These are phyloP conservation scores for Athelia sp. DNA, from an alignment of 1,284 basidiomycete genomes.

Conservation along the genomic window DNA sequence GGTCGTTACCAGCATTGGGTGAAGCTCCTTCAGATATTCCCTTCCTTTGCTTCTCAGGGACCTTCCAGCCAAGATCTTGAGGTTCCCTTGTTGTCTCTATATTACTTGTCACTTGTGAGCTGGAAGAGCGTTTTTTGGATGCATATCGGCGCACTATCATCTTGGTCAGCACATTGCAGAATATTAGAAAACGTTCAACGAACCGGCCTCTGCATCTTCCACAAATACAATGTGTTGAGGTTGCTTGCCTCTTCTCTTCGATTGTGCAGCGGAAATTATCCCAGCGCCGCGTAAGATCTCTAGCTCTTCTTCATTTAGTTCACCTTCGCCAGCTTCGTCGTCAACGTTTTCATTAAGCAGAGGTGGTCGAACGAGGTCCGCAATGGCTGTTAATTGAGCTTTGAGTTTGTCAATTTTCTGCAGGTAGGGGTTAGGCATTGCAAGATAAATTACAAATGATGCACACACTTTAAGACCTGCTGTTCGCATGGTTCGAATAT, in stretches of 20 bases:
- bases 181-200: conserved; percentile 10
- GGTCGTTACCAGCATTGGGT: conserved; percentile 6
- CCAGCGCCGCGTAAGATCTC: conserved; percentile 65
- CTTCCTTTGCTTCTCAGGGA: conserved; percentile 24
- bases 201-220: conserved; percentile 64
- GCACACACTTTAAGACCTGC: conserved; percentile 72
- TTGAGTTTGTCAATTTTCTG: conserved; percentile 84
- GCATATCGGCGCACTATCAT: conserved; percentile 26
- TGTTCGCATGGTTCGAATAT: conserved; percentile 81
- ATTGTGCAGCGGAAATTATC: conserved; percentile 37
- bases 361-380: conserved; percentile 49
- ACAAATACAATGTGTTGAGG: conserved; percentile 71
- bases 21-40: conserved; percentile 15
- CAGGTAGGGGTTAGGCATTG: neutral
- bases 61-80: conserved; percentile 63
- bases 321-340: conserved; percentile 29
- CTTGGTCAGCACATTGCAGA: conserved; percentile 1
- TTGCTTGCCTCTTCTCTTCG: conserved; percentile 32
- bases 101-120: conserved; percentile 6
- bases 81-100: conserved; percentile 15
- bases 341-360: conserved; percentile 20
- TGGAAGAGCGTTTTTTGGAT: conserved; percentile 4
- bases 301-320: conserved; percentile 54
- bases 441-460: neutral
- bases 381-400: conserved; percentile 57